Conservation (phyloP, 208 protist species). For the Trypanosoma congolense region DNA sequence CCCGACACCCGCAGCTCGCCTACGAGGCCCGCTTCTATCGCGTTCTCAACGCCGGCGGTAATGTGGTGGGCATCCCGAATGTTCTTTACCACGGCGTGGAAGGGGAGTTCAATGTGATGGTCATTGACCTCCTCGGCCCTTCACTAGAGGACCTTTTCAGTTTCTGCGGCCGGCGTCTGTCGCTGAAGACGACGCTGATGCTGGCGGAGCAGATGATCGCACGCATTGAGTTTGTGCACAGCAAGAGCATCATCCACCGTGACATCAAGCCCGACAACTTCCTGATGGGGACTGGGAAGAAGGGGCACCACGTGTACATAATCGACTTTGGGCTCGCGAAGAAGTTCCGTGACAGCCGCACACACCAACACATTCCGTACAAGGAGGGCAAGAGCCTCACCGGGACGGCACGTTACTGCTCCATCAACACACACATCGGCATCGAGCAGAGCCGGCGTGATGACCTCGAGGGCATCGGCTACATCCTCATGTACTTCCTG, state of each 20-base stretch:
- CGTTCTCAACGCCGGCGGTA: slow-evolving; percentile 72
- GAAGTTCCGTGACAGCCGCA: slow-evolving; percentile 97
- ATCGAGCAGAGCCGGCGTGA: slow-evolving; percentile 96
- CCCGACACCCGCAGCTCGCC: slow-evolving; percentile 88
- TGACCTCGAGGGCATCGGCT: slow-evolving; percentile 98
- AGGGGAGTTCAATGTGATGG: slow-evolving; percentile 92
- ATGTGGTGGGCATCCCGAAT: slow-evolving; percentile 80
- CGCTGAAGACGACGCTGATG: slow-evolving; percentile 91
- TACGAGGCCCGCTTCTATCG: slow-evolving; percentile 89
- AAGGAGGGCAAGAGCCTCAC: slow-evolving; percentile 98
- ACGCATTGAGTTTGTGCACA: slow-evolving; percentile 91
- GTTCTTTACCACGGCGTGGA: slow-evolving; percentile 88
- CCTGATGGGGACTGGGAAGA: slow-evolving; percentile 87
- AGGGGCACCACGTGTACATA: slow-evolving; percentile 92
- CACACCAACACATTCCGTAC: slow-evolving; percentile 99
- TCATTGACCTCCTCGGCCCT: slow-evolving; percentile 91
- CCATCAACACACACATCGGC: slow-evolving; percentile 99
- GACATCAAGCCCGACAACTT: slow-evolving; percentile 96
- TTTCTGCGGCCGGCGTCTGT: slow-evolving; percentile 81
- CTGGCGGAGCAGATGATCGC: slow-evolving; percentile 90
- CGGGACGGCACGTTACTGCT: slow-evolving; percentile 99
- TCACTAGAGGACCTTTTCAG: slow-evolving; percentile 91
- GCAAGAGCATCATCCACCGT: slow-evolving; percentile 89
- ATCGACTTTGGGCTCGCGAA: slow-evolving; percentile 99
- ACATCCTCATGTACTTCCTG: slow-evolving; percentile 99